A percentile compares a stretch with the other conserved stretches of the same genome.
Evolutionary conservation across 345 rosid genomes (phyloP).

Genomic region (Combretum micranthum): DNA sequence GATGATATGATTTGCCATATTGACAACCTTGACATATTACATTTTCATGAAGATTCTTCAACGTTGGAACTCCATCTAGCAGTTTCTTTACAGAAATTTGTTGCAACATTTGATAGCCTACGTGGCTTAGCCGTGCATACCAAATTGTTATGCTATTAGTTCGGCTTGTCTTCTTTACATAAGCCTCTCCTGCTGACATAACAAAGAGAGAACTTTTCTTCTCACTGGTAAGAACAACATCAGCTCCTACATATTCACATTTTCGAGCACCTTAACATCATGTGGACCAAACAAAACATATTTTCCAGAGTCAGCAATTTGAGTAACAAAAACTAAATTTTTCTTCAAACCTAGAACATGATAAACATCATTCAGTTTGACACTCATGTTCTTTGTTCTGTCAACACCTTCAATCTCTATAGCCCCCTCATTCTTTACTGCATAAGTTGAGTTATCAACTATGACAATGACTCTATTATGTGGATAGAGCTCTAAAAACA

Average conservation of each 20-base stretch:
- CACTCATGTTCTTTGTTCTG: neutral
- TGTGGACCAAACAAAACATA: constrained; percentile 12
- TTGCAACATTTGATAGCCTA: constrained; percentile 13
- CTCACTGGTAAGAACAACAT: constrained; percentile 7
- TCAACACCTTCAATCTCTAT: neutral
- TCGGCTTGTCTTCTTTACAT: constrained; percentile 11
- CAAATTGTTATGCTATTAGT: too few species aligned
- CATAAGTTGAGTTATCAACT: too few species aligned
- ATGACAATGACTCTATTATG: too few species aligned
- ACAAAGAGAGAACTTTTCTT: constrained; percentile 8
- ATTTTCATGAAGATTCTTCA: constrained; percentile 5
- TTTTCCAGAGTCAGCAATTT: constrained; percentile 5
- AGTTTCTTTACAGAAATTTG: constrained; percentile 11
- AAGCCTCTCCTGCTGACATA: constrained; percentile 6
- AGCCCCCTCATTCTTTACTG: neutral
- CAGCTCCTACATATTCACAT: neutral
- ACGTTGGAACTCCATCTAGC: constrained; percentile 1
- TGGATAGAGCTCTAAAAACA: too few species aligned
- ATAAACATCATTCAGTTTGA: neutral
- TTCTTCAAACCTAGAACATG: constrained; percentile 9
- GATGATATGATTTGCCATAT: constrained; percentile 11
- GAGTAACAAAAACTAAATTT: constrained; percentile 8
- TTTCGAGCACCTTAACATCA: constrained; percentile 9
- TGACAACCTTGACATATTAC: constrained; percentile 2
- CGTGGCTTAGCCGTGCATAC: constrained; percentile 13